Evolutionary conservation across 345 rosid species (phyloP).

Genomic region (Hibiscus syriacus): DNA sequence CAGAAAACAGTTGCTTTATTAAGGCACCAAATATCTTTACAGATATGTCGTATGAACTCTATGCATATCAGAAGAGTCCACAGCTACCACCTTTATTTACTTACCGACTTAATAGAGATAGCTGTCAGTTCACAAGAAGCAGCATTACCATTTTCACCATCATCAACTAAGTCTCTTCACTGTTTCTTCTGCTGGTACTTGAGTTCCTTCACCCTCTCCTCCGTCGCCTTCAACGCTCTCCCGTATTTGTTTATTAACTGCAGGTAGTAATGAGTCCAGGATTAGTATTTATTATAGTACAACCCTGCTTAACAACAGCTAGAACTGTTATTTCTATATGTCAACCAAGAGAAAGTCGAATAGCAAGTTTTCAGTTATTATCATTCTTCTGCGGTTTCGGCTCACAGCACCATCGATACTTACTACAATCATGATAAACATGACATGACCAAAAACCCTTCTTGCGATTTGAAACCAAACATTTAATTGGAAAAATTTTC

Average conservation of each 20-base stretch:
- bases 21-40: neutral
- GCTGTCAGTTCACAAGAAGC: slow-evolving; percentile 5
- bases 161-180: too few relatives aligned
- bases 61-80: too few relatives aligned
- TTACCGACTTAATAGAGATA: too few relatives aligned
- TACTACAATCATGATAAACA: too few relatives aligned
- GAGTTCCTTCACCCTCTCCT: slow-evolving; percentile 79
- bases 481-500: too few relatives aligned
- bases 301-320: neutral
- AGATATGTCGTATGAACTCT: neutral
- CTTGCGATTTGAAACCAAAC: too few relatives aligned
- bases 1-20: neutral
- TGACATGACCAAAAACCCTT: too few relatives aligned
- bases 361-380: neutral
- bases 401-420: too few relatives aligned
- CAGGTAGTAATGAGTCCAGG: neutral
- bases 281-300: neutral
- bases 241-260: slow-evolving; percentile 64
- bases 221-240: too few relatives aligned
- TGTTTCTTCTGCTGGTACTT: slow-evolving; percentile 48
- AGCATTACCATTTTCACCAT: slow-evolving; percentile 21
- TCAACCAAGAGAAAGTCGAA: neutral
- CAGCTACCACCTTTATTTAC: too few relatives aligned
- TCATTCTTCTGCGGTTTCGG: neutral
- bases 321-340: slow-evolving; percentile 1